These are phyloP conservation scores for Beauveria australis DNA, from an alignment of 2,329 filamentous ascomycete species.

Conservation along the genomic window DNA sequence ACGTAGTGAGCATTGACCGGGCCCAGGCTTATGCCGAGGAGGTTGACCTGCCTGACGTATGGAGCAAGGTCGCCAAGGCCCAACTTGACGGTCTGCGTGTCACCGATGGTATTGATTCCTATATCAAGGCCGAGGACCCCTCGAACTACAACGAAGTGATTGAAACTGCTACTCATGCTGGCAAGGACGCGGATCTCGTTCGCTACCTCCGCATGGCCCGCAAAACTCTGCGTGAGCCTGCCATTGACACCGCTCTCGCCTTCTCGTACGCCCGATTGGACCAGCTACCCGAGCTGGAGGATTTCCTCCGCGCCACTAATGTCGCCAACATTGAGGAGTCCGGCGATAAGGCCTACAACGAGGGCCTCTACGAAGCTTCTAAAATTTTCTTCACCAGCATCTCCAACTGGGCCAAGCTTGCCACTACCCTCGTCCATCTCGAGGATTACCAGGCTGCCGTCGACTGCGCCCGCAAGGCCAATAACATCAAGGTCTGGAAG, in stretches of 20 bases:
- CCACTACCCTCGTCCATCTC: conserved; percentile 94
- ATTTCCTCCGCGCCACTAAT: conserved; percentile 88
- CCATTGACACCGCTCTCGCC: conserved; percentile 87
- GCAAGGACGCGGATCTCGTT: conserved; percentile 95
- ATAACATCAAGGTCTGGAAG: conserved; percentile 99
- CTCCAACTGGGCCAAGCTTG: conserved; percentile 98
- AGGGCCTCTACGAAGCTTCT: conserved; percentile 88
- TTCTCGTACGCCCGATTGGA: conserved; percentile 91
- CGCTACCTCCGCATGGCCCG: conserved; percentile 96
- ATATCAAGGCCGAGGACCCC: conserved; percentile 89
- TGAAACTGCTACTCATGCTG: conserved; percentile 87
- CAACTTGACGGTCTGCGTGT: conserved; percentile 94
- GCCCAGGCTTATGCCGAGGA: conserved; percentile 93
- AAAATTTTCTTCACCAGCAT: conserved; percentile 99
- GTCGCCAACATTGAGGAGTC: conserved; percentile 94
- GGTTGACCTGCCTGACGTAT: conserved; percentile 88
- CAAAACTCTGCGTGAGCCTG: conserved; percentile 88
- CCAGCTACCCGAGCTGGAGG: conserved; percentile 86
- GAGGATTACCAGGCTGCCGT: conserved; percentile 96
- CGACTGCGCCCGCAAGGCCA: conserved; percentile 95
- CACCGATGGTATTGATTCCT: conserved; percentile 87
- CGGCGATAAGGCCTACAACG: conserved; percentile 94
- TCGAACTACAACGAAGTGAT: conserved; percentile 94
- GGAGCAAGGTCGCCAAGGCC: conserved; percentile 97
- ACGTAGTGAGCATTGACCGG: conserved; percentile 95